Evolutionary conservation across 2,329 filamentous ascomycete species (phyloP), one percentile per base, ranked within the genome.

Genomic region (Sarocladiaceae sp.): DNA sequence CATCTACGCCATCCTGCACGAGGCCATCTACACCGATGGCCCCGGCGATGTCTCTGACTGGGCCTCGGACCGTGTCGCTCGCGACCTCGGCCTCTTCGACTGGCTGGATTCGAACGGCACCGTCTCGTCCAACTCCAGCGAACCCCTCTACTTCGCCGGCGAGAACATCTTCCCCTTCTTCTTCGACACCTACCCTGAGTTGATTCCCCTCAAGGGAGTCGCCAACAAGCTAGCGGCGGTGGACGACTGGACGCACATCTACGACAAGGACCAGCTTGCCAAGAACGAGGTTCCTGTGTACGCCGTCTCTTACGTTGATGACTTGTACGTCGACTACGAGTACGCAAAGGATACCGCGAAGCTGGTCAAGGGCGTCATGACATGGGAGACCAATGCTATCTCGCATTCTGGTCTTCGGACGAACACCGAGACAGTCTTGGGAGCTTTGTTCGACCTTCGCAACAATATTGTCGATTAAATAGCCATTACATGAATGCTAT

Each of bases 81-180:
- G 73, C 50, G 50, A 58, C 12, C 57, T 74, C 5, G 55, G 63
- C 3, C 53, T 67, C 23, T 82, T 74, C 51, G 53, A 63, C 24
- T 82, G 79, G 80, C 65, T 80, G 6, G 9, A 7, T 7, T 42
- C 39, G 23, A 54, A 52, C 31, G 51, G 53, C 32, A 49, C 55
- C 4, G 51, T 54, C 2, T 48, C 52, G 16, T 52, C 51, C 11
- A 47, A 47, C 35, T 60, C 59, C 1, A 61, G 68, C 7, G 59
- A 67, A 3, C 82, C 83, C 0, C 68, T 93, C 18, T 85, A 77
- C 61, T 95, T 96, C 65, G 88, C 87, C 0, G 89, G 90, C 49
- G 91, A 97, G 67, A 96, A 95, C 89, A 78, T 95, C 43, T 95
- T 81, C 60, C 83, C 85, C 1, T 84, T 86, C 63, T 85, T 90